Evolutionary conservation across 495 filamentous ascomycete species (phyloP), one percentile per base, ranked within the genome.

Genomic region (Penicillium ucsense): DNA sequence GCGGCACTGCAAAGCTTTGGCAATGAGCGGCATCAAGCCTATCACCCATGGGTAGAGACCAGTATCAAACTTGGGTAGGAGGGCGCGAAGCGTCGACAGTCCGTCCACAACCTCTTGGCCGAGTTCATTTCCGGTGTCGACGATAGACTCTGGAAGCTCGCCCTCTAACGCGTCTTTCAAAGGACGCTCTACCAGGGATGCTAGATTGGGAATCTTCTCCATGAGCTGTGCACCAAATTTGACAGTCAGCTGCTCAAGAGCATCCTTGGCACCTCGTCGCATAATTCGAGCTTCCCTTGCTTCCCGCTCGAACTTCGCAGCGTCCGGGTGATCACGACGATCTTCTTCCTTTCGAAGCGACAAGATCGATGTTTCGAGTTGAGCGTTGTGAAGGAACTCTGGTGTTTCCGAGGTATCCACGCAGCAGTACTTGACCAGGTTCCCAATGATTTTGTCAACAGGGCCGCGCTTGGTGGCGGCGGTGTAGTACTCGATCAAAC

Each of bases 291-390:
- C 92, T 43, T 83, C 86, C 63, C 76, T 88, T 34, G 86, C 83
- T 55, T 97, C 92, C 37, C 77, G 75, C 43, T 91, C 92, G 57
- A 88, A 95, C 59, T 86, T 86, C 36, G 80, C 88, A 4, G 89
- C 86, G 67, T 95, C 91, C 6, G 82, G 79, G 59, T 94, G 88
- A 55, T 97, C 94, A 54, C 88, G 84, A 38, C 94, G 80, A 60
- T 98, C 91, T 66, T 98, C 92, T 60, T 98, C 92, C 65, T 97
- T 98, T 50, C 88, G 83, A 51, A 98, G 79, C 0, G 92, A 95
- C 33, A 96, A 65, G 49, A 98, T 89, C 6, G 83, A 82, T 50
- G 79, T 82, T 39, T 83, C 84, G 43, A 90, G 79, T 28, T 69
- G 55, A 0, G 80, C 84, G 57, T 94, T 91, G 32, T 79, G 77